phyloP scores from a whole-genome alignment of 2,329 filamentous ascomycete species.

The Scedosporium dehoogii region DNA sequence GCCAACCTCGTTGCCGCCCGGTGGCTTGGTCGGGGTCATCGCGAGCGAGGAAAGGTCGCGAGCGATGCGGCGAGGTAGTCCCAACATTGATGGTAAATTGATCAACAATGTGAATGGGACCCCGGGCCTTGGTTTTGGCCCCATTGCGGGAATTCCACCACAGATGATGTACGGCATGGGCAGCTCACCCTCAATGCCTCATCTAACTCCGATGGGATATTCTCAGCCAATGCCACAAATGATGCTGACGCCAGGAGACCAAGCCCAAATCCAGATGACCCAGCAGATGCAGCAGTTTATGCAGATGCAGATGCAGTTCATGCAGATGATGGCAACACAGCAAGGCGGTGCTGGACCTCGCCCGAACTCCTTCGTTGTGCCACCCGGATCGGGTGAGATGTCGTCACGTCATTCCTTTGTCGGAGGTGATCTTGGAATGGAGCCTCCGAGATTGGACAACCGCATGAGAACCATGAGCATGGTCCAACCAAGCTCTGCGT shows the following conservation, averaged over 20 bases:
- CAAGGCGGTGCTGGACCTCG: constrained; percentile 10
- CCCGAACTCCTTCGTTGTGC: constrained; percentile 12
- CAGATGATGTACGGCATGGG: constrained; percentile 11
- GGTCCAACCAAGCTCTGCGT: constrained; percentile 58
- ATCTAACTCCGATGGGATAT: constrained; percentile 13
- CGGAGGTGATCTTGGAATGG: constrained; percentile 35
- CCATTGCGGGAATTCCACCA: constrained; percentile 24
- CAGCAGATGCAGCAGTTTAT: constrained; percentile 82
- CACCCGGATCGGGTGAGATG: constrained; percentile 30
- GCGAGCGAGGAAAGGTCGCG: constrained; percentile 72
- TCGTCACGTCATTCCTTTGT: constrained; percentile 35
- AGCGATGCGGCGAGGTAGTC: constrained; percentile 69
- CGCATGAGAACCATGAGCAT: constrained; percentile 70
- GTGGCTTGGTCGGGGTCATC: constrained; percentile 80
- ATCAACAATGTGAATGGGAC: constrained; percentile 23
- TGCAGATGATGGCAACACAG: constrained; percentile 63
- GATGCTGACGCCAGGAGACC: constrained; percentile 50
- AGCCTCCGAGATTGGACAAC: constrained; percentile 28
- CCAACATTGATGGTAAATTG: constrained; percentile 49
- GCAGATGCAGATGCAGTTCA: constrained; percentile 92
- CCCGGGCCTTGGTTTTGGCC: constrained; percentile 34
- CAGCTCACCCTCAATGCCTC: constrained; percentile 15
- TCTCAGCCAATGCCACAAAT: constrained; percentile 15
- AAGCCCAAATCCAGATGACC: constrained; percentile 69
- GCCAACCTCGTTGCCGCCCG: constrained; percentile 43